Evolutionary conservation across 768 basidiomycete species (phyloP), one percentile per base, ranked within the genome.

Genomic region (Leucogyrophana mollusca): DNA sequence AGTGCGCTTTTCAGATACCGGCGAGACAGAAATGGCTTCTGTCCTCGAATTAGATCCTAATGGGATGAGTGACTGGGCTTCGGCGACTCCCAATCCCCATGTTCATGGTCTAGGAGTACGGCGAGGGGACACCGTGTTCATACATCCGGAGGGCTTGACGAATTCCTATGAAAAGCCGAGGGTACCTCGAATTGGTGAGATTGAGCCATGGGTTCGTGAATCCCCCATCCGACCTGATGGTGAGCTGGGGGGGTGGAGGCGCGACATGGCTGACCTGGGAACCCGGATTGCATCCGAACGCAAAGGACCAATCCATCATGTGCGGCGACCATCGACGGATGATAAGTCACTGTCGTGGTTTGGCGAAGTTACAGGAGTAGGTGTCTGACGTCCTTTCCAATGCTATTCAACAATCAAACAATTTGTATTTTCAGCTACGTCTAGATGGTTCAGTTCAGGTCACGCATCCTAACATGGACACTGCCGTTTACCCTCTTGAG

Each of bases 31-130:
- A 61, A 72, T 83, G 14, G 88, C 85, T 9, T 88, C 92, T 27
- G 77, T 90, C 9, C 74, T 97, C 27, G 93, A 97, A 68, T 80
- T 97, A 42, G 93, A 95, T 60, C 83, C 88, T 8, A 89, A 91
- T 56, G 91, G 90, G 22, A 73, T 74, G 20, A 73, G 75, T 30
- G 83, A 83, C 49, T 61, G 69, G 53, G 68, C 72, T 49, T 69
- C 67, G 6, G 65, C 71, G 24, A 65, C 66, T 27, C 63, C 75
- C 20, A 60, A 66, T 23, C 55, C 68, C 14, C 66, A 69, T 10
- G 65, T 71, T 25, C 84, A 87, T 27, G 82, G 78, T 36, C 78
- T 89, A 42, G 94, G 94, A 20, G 85, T 94, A 20, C 80, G 83
- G 35, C 76, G 87, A 17, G 90, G 92, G 13, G 90, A 94, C 60